phyloP scores from a whole-genome alignment of 345 rosid genomes.

The Pseudoturritis turrita region DNA sequence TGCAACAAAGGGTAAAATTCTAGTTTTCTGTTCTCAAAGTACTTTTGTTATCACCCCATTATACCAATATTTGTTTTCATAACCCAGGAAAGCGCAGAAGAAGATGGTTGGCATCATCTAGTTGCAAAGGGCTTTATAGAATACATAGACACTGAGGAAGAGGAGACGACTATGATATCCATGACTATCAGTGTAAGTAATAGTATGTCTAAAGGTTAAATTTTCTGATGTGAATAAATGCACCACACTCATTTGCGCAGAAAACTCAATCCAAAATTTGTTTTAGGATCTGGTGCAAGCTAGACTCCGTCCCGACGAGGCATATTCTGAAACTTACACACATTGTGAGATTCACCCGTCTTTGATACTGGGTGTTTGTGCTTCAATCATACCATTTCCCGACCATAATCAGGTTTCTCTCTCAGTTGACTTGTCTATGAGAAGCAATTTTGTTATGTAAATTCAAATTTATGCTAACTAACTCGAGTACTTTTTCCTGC shows the following conservation, averaged over 20 bases:
- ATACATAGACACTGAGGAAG: conserved; percentile 96
- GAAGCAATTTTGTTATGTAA: not conserved
- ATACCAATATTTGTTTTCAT: conserved; percentile 8
- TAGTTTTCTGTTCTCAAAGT: not conserved
- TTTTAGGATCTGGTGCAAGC: conserved; percentile 91
- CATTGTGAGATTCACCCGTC: conserved; percentile 99
- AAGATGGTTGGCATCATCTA: conserved; percentile 93
- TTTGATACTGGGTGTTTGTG: conserved; percentile 91
- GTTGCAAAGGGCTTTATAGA: conserved; percentile 87
- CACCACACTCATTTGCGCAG: not conserved
- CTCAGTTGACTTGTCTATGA: not conserved
- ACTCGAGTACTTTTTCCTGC: not conserved
- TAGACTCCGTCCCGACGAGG: conserved; percentile 66
- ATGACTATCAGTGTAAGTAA: conserved; percentile 93
- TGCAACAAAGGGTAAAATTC: conserved; percentile 74
- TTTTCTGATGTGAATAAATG: not conserved
- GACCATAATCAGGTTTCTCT: conserved; percentile 93
- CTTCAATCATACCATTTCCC: conserved; percentile 98
- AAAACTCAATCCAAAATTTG: conserved; percentile 9
- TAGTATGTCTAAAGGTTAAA: not conserved
- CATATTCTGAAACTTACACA: conserved; percentile 83
- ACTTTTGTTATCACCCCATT: not conserved
- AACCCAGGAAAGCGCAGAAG: conserved; percentile 74
- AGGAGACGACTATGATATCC: conserved; percentile 98
- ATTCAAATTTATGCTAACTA: conserved; percentile 9